These are phyloP conservation scores for Talaromyces liani DNA, from an alignment of 495 filamentous ascomycete species.

Conservation along the genomic window DNA sequence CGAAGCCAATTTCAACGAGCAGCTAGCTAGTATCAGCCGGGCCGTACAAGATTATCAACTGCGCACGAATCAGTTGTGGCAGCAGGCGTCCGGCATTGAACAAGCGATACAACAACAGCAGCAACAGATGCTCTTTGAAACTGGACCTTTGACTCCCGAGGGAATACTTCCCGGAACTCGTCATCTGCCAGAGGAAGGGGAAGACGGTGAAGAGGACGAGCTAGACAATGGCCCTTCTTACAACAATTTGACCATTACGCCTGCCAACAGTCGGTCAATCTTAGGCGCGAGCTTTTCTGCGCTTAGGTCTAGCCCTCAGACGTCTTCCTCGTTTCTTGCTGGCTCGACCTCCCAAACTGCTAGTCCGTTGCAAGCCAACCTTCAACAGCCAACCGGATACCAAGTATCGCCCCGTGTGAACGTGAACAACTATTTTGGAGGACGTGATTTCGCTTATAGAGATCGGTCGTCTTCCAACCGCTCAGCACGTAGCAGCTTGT, in stretches of 20 bases:
- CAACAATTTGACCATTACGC: slow-evolving; percentile 21
- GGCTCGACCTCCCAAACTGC: slow-evolving; percentile 30
- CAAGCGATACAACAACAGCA: slow-evolving; percentile 35
- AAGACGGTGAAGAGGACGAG: slow-evolving; percentile 5
- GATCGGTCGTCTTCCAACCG: slow-evolving; percentile 43
- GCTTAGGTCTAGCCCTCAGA: slow-evolving; percentile 34
- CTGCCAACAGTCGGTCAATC: slow-evolving; percentile 27
- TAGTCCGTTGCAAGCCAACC: slow-evolving; percentile 30
- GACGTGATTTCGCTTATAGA: slow-evolving; percentile 25
- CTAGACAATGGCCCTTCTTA: slow-evolving; percentile 11
- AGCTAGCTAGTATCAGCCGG: slow-evolving; percentile 36
- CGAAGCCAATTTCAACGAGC: slow-evolving; percentile 42
- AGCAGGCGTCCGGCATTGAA: slow-evolving; percentile 40
- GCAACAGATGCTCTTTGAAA: slow-evolving; percentile 37
- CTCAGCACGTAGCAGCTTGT: slow-evolving; percentile 35
- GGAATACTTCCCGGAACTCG: slow-evolving; percentile 42
- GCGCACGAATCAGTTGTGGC: slow-evolving; percentile 39
- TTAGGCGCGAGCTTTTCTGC: slow-evolving; percentile 34
- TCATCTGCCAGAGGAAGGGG: slow-evolving; percentile 24
- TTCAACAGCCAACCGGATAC: slow-evolving; percentile 23
- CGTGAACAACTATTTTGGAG: slow-evolving; percentile 25
- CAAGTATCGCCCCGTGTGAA: slow-evolving; percentile 29
- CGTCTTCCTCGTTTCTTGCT: slow-evolving; percentile 26
- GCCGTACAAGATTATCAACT: slow-evolving; percentile 41
- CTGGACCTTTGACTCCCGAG: slow-evolving; percentile 41